Evolutionary conservation across 179 eudicot genomes (phyloP).

Genomic region (Sideroxylon spinosum): DNA sequence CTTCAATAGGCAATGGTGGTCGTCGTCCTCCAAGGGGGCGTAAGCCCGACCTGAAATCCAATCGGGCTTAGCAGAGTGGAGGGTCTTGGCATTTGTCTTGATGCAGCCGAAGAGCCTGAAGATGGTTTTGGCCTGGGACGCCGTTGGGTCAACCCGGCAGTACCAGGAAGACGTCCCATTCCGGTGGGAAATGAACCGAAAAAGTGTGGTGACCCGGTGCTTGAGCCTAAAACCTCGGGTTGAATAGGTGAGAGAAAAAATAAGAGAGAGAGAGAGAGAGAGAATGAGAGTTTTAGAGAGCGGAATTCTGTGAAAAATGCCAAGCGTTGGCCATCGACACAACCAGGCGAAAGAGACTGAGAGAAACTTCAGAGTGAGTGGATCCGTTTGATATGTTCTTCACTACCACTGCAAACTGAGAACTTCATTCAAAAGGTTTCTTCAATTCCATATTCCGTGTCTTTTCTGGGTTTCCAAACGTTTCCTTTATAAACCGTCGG

Average conservation of each 20-base stretch:
- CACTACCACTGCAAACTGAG: background rate
- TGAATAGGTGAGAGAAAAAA: background rate
- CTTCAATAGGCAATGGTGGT: background rate
- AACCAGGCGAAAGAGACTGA: constrained; percentile 12
- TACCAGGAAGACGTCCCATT: background rate
- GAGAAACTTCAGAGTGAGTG: constrained; percentile 19
- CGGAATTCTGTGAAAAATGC: constrained; percentile 27
- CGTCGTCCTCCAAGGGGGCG: background rate
- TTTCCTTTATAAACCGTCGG: background rate
- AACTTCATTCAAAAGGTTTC: constrained; percentile 13
- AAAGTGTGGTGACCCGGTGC: constrained; percentile 26
- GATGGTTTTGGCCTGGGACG: background rate
- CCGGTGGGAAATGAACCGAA: constrained; percentile 22
- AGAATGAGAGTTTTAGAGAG: background rate
- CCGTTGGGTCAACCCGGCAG: constrained; percentile 9
- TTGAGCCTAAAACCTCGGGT: constrained; percentile 30
- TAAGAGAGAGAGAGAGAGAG: background rate
- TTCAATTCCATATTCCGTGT: background rate
- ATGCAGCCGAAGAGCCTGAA: constrained; percentile 14
- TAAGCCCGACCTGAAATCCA: background rate
- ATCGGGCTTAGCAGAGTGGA: constrained; percentile 11
- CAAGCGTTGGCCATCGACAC: constrained; percentile 33
- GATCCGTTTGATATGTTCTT: constrained; percentile 30
- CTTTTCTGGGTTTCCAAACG: background rate
- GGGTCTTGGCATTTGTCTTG: constrained; percentile 19